Evolutionary conservation across 2,329 filamentous ascomycete genomes (phyloP), one percentile per base, ranked within the genome.

Genomic region (Fusarium stilboides): DNA sequence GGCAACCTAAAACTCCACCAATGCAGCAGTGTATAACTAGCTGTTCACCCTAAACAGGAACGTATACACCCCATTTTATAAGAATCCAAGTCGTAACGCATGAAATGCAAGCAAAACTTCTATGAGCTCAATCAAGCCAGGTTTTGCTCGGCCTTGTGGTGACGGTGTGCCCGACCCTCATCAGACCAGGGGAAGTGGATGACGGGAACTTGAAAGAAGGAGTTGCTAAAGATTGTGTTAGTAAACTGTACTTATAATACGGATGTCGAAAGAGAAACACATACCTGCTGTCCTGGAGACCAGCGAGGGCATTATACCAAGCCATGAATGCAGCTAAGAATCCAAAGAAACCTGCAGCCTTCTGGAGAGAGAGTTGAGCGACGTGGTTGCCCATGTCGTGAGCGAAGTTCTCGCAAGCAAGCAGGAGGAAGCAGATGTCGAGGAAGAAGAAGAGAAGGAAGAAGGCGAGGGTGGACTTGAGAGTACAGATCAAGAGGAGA

Each of bases 101-200:
- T 63, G 49, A 69, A 57, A 67, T 57, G 54, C 59, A 68, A 68
- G 15, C 40, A 64, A 52, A 36, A n/a, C 17, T 34, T 19, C 31
- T 19, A n/a, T 34, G 57, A 22, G 34, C 45, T 45, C n/a, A 49
- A 55, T 51, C 62, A 76, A 36, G 74, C 74, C 47, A 73, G 56
- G 42, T 67, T 66, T 58, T 71, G 73, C 51, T 77, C 75, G 20
- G 63, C 65, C 76, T 91, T 84, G 68, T 75, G 74, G 62, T 76
- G 78, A 65, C 90, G 87, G 64, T 78, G 79, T 79, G 89, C 86
- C 67, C 87, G 88, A 54, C 89, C 92, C 82, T 91, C 92, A 75
- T 92, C 91, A 37, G 92, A 95, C 95, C 95, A 98, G 55, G 94
- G 95, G 86, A 98, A 97, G 86, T 97, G 94, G 75, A 92, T 91